phyloP scores from a whole-genome alignment of 202 grass and related monocot genomes.

The Setaria viridis region DNA sequence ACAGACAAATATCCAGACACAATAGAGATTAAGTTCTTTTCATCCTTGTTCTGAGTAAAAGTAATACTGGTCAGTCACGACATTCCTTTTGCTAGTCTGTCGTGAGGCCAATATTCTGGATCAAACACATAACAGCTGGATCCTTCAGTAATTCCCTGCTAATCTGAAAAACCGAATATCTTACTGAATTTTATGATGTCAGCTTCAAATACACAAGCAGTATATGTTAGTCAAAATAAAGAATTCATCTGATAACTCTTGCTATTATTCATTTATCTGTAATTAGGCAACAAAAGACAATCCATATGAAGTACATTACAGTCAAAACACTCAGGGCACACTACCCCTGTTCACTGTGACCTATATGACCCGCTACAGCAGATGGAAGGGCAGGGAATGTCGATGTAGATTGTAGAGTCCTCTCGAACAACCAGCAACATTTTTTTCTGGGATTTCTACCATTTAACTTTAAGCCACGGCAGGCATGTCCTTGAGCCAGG shows the following conservation, averaged over 20 bases:
- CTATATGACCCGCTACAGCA: slow-evolving; percentile 24
- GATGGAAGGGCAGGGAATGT: background rate
- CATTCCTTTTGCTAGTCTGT: background rate
- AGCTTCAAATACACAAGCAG: background rate
- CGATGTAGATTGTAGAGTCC: background rate
- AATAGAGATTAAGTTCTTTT: background rate
- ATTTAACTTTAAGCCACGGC: slow-evolving; percentile 78
- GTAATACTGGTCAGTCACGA: background rate
- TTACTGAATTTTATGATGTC: background rate
- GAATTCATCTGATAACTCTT: slow-evolving; percentile 24
- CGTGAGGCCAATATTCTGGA: background rate
- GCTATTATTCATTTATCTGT: slow-evolving; percentile 40
- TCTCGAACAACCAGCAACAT: background rate
- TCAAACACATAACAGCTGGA: background rate
- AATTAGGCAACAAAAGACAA: slow-evolving; percentile 20
- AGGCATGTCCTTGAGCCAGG: slow-evolving; percentile 93
- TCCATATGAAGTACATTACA: slow-evolving; percentile 3
- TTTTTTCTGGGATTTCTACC: background rate
- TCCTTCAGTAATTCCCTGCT: background rate
- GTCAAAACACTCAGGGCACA: slow-evolving; percentile 14
- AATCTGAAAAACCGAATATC: background rate
- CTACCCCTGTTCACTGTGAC: slow-evolving; percentile 12
- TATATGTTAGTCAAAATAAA: background rate
- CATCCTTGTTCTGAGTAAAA: background rate
- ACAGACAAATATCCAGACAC: background rate